Evolutionary conservation across 257 asterid genomes (phyloP), one percentile per base, ranked within the genome.

Genomic region (Eustoma russellianum): DNA sequence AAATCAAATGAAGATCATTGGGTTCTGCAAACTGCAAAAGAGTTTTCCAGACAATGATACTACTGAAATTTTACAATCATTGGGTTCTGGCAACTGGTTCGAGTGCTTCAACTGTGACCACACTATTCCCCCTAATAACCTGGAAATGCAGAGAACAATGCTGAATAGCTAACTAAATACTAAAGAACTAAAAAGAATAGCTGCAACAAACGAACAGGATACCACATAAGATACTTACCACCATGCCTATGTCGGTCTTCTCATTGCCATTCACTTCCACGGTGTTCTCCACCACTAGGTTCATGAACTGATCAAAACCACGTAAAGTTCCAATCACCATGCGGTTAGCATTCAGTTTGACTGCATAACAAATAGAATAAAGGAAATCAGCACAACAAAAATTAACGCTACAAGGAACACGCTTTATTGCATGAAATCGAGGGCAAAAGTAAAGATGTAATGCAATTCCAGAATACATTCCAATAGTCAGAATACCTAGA

Each of bases 181-280:
- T 38, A 38, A 59, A 66, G n/a, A 65, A 24, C 13, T 30, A 44
- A 17, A 28, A 24, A n/a, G n/a, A 6, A 43, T 17, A 11, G 0
- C 5, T 3, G n/a, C 0, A n/a, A 35, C 14, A 9, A 7, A 0
- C 17, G 5, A 5, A 9, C 11, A 33, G 33, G 47, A 10, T 40
- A 28, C n/a, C 13, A n/a, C 52, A 3, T 17, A 18, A 46, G 7
- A 8, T 53, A 81, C 96, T 74, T 52, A 86, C 97, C 90, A 89
- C 95, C 94, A 83, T 89, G 71, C 98, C 98, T 28, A 91, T 91
- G 17, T 91, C 95, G 9, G 66, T 87, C 67, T 80, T 87, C 65
- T 87, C 98, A n/a, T 79, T 72, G 65, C 98, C 98, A 71, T 80
- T 87, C 50, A 87, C 93, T 75, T 82, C 94, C n/a, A 86, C 82